Evolutionary conservation across 1,139 yeast genomes (phyloP), one percentile per base, ranked within the genome.

Genomic region (Blastobotrys aristatus): DNA sequence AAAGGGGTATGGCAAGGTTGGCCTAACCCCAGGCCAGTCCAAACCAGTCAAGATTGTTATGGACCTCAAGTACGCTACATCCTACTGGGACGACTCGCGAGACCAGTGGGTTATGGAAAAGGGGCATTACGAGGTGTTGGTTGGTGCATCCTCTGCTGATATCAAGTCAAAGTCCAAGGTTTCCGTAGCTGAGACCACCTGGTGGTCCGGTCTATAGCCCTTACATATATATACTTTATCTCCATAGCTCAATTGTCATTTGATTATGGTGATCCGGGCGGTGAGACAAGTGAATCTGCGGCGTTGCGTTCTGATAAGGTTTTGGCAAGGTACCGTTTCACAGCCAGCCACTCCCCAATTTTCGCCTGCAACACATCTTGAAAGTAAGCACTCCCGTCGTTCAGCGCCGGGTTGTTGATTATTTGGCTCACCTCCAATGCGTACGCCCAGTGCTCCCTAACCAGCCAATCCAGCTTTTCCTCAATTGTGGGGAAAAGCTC

Each of bases 1-100:
- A 58, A 77, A 75, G 61, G 81, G 74, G 38, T 79, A 76, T 57
- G 72, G 65, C 38, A 79, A 79, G 63, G 74, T 77, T 16, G 57
- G 55, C 30, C 60, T 79, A 50, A 57, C 63, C 33, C 64, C 77
- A 3, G 76, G 76, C 16, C 70, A 73, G 57, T 53, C 69, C 26
- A 64, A 66, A 51, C 57, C 65, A 2, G 77, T 72, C 24, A 52
- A 57, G 2, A 54, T 76, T 27, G 53, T 55, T 14, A 54, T 76
- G 22, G 67, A 72, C 1, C 52, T 72, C 52, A 75, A 73, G 56
- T 77, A 77, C 53, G 76, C 81, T 24, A 70, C 76, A 7, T 77
- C 82, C 0, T 78, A 67, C 69, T 79, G 76, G 71, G 76, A 78
- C 59, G 74, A 70, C 46, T 69, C 69, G 59, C 65, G 67, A 52